Evolutionary conservation across 1,139 yeast species (phyloP).

Genomic region (Candida labiduridarum): DNA sequence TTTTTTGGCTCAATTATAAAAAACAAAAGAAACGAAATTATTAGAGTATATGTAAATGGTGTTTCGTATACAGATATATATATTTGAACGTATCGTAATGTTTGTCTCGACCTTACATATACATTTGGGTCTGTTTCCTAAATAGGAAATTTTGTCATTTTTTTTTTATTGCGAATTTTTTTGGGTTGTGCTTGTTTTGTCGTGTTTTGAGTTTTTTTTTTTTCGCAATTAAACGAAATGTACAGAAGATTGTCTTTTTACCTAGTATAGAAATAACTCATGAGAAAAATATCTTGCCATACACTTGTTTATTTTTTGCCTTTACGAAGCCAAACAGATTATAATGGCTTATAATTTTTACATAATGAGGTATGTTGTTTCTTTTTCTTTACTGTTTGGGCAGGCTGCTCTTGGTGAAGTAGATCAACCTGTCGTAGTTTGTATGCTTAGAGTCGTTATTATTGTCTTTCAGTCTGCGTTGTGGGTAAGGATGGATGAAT

Average conservation of each 20-base stretch:
- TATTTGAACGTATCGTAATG: not conserved
- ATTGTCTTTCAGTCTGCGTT: too few species aligned
- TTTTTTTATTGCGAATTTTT: not conserved
- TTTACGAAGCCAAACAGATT: not conserved
- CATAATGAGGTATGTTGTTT: not conserved
- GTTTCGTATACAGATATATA: not conserved
- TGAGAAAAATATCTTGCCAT: not conserved
- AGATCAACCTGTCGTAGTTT: not conserved
- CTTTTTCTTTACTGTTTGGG: not conserved
- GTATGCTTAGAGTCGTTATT: not conserved
- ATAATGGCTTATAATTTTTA: not conserved
- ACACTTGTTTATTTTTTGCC: not conserved
- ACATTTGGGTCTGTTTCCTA: not conserved
- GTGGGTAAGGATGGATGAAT: too few species aligned
- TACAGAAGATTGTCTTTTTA: not conserved
- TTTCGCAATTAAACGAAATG: conserved; percentile 3
- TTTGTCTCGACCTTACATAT: not conserved
- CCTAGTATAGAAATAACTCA: conserved; percentile 2
- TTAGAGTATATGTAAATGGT: not conserved
- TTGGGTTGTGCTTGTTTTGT: not conserved
- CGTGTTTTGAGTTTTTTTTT: too few species aligned
- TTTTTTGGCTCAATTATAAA: too few species aligned
- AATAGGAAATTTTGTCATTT: not conserved
- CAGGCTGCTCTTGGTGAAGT: not conserved
- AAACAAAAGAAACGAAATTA: not conserved